These are phyloP conservation scores for Pelagophyceae sp. DNA, from an alignment of 352 stramenopile species.

Conservation along the genomic window DNA sequence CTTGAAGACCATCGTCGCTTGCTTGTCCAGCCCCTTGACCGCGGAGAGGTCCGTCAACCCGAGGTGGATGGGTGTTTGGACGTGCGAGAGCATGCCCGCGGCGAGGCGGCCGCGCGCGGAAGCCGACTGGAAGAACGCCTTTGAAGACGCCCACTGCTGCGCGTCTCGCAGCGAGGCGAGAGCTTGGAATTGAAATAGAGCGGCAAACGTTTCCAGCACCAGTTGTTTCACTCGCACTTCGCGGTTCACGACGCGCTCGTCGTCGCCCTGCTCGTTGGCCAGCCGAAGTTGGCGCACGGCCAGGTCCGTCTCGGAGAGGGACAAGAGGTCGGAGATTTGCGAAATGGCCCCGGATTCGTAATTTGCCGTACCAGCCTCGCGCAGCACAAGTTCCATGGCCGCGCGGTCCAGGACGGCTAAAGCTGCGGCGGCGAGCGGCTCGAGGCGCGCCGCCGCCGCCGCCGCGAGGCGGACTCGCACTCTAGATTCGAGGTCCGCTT, in stretches of 20 bases:
- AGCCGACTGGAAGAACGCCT: slow-evolving; percentile 20
- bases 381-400: slow-evolving; percentile 40
- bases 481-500: slow-evolving; percentile 34
- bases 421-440: slow-evolving; percentile 40
- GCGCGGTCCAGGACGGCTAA: slow-evolving; percentile 40
- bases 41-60: slow-evolving; percentile 38
- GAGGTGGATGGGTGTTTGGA: slow-evolving; percentile 40
- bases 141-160: slow-evolving; percentile 42
- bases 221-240: slow-evolving; percentile 50
- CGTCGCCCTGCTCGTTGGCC: slow-evolving; percentile 41
- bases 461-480: slow-evolving; percentile 24
- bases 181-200: slow-evolving; percentile 33
- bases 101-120: slow-evolving; percentile 33
- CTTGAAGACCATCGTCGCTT: slow-evolving; percentile 48
- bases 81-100: slow-evolving; percentile 30
- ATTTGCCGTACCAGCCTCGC: slow-evolving; percentile 18
- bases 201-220: slow-evolving; percentile 38
- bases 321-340: slow-evolving; percentile 23
- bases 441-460: slow-evolving; percentile 33
- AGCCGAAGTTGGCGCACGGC: slow-evolving; percentile 34
- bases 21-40: slow-evolving; percentile 35
- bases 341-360: slow-evolving; percentile 25
- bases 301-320: slow-evolving; percentile 21
- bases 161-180: slow-evolving; percentile 27
- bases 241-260: slow-evolving; percentile 41